These are phyloP conservation scores for Termitomyces eurrhizus DNA, from an alignment of 768 basidiomycete species.

Conservation along the genomic window DNA sequence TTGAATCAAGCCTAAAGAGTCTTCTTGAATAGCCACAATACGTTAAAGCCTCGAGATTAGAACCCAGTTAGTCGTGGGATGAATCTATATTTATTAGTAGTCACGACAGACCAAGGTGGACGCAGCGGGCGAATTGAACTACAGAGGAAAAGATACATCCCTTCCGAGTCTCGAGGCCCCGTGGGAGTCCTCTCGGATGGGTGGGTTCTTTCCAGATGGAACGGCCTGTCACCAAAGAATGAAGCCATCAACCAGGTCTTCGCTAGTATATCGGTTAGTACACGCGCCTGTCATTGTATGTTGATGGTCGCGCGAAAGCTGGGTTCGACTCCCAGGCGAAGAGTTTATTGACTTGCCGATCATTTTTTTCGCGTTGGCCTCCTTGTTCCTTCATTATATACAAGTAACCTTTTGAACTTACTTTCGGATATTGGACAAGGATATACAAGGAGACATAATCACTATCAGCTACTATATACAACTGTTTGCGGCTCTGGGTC, in stretches of 20 bases:
- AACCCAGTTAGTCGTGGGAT: background rate
- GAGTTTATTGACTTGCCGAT: background rate
- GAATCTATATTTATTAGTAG: background rate
- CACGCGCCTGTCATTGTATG: background rate
- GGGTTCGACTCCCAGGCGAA: conserved; percentile 8
- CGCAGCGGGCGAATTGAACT: too few species aligned
- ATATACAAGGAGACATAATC: background rate
- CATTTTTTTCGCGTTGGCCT: too few species aligned
- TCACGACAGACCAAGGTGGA: too few species aligned
- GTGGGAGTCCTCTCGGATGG: too few species aligned
- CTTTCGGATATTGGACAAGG: background rate
- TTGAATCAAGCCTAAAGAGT: too few species aligned
- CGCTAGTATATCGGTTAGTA: conserved; percentile 8
- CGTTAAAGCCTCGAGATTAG: background rate
- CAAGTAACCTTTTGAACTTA: too few species aligned
- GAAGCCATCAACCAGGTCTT: background rate
- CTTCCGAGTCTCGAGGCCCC: too few species aligned
- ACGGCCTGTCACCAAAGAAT: too few species aligned
- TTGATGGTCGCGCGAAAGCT: background rate
- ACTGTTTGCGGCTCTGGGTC: background rate
- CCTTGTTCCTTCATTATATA: background rate
- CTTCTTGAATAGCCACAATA: background rate
- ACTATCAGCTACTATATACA: background rate
- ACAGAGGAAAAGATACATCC: too few species aligned
- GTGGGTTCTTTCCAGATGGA: too few species aligned